phyloP scores from a whole-genome alignment of 2,329 filamentous ascomycete species.

The Parastagonospora nodorum region DNA sequence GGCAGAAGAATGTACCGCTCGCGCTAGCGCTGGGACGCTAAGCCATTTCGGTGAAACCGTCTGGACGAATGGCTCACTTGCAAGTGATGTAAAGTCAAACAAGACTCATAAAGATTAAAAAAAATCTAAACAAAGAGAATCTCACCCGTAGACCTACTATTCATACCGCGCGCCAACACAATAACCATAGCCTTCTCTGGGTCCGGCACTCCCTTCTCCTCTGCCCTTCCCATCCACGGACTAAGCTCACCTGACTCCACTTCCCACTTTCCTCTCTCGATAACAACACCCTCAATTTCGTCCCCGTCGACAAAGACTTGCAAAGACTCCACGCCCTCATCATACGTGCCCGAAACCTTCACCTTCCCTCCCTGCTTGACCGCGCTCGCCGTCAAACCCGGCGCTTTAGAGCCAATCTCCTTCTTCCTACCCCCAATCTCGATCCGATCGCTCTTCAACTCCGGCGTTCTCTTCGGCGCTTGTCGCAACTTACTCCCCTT shows the following conservation, averaged over 20 bases:
- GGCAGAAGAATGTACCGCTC: too few relatives aligned
- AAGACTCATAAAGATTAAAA: too few relatives aligned
- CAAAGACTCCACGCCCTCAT: not conserved
- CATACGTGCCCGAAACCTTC: not conserved
- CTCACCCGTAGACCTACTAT: not conserved
- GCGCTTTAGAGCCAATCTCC: not conserved
- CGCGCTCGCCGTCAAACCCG: not conserved
- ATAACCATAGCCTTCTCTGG: not conserved
- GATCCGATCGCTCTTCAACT: not conserved
- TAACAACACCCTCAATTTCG: not conserved
- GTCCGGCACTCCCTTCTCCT: slow-evolving; percentile 8
- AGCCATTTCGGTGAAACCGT: too few relatives aligned
- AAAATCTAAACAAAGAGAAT: not conserved
- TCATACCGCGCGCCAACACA: not conserved
- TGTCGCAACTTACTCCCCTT: slow-evolving; percentile 1
- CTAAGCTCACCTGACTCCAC: not conserved
- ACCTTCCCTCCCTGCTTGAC: not conserved
- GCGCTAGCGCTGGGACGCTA: too few relatives aligned
- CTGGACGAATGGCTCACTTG: too few relatives aligned
- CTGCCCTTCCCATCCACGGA: not conserved
- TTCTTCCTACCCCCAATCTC: not conserved
- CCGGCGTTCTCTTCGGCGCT: not conserved
- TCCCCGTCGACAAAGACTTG: not conserved
- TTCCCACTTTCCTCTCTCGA: not conserved
- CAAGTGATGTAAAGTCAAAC: too few relatives aligned